Base-by-base conservation (phyloP, 2,329 filamentous ascomycete genomes). In the Fusarium denticulatum region DNA sequence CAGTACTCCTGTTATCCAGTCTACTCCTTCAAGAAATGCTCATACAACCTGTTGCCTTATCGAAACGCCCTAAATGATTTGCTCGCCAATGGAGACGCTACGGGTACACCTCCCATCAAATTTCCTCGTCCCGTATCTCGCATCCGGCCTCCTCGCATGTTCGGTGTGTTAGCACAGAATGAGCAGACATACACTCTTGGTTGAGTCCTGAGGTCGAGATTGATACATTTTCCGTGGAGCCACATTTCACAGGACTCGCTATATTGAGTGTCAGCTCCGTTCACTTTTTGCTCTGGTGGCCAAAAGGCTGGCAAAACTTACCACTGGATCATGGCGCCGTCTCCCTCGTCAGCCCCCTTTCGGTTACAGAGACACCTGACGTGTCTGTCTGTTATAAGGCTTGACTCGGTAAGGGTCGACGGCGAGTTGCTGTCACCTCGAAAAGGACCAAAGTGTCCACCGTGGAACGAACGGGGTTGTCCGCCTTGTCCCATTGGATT, bases 171-270 rank as follows among this genome's bases (percentile, higher is more conserved):
- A 26, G 88, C 87, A 77, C 90, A 92, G 69, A 89, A 92, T 4
- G 87, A 86, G 77, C 90, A 92, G 40, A 92, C 88, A 74, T 91
- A 92, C 10, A 92, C 88, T 18, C 85, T 84, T 10, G 90, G 88
- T 73, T 89, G 85, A n/a, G 85, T 86, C 64, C 86, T 85, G 53
- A 85, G 85, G 50, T 86, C 87, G 70, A 91, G 88, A 69, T 89
- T 89, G 75, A 91, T 85, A 78, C 90, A 92, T 64, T 85, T 85
- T n/a, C 88, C 89, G 77, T 92, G 90, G 36, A 91, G 86, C 86
- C 87, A 90, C 83, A 90, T 87, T 76, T 91, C 89, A 78, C 90
- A 92, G 30, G 88, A 89, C 81, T 91, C 87, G 76, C 90, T 92
- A 55, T 32, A 22, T 52, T 24, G n/a, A 13, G 60, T 60, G 76